These are phyloP conservation scores for Fraxinus paxiana DNA, from an alignment of 305 asterid genomes.

Conservation along the genomic window DNA sequence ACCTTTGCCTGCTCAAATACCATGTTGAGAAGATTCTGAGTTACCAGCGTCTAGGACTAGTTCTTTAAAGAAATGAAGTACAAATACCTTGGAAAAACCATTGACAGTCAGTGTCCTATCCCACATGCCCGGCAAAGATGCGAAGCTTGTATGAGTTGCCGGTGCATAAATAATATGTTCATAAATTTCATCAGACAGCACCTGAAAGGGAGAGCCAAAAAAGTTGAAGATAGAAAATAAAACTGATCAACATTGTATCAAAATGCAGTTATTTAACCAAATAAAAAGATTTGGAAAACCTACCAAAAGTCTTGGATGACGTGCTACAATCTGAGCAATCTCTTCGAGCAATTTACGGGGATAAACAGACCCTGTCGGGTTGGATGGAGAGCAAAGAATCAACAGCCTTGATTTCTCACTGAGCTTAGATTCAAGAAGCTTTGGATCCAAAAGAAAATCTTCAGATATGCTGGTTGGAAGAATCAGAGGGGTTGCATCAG, in stretches of 20 bases:
- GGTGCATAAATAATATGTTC: slow-evolving; percentile 94
- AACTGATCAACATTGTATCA: background rate
- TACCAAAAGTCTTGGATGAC: slow-evolving; percentile 90
- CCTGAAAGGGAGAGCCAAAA: slow-evolving; percentile 41
- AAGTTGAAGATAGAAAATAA: background rate
- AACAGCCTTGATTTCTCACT: slow-evolving; percentile 75
- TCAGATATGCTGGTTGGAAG: slow-evolving; percentile 73
- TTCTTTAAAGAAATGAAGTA: slow-evolving; percentile 3
- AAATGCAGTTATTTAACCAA: background rate
- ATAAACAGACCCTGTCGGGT: slow-evolving; percentile 98
- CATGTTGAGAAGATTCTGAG: background rate
- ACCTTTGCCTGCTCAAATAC: background rate
- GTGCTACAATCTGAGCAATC: slow-evolving; percentile 76
- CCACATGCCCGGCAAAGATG: slow-evolving; percentile 94
- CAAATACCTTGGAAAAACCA: slow-evolving; percentile 83
- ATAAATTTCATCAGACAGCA: slow-evolving; percentile 87
- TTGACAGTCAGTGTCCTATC: slow-evolving; percentile 89
- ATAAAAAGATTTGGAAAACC: slow-evolving; percentile 21
- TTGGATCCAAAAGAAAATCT: slow-evolving; percentile 74
- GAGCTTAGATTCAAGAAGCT: slow-evolving; percentile 71
- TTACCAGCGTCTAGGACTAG: background rate
- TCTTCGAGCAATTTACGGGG: slow-evolving; percentile 76
- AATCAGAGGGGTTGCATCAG: slow-evolving; percentile 85
- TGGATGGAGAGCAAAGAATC: slow-evolving; percentile 96
- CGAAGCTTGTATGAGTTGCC: slow-evolving; percentile 89